These are phyloP conservation scores for Aspergillus sp. DNA, from an alignment of 2,329 filamentous ascomycete species.

Conservation along the genomic window DNA sequence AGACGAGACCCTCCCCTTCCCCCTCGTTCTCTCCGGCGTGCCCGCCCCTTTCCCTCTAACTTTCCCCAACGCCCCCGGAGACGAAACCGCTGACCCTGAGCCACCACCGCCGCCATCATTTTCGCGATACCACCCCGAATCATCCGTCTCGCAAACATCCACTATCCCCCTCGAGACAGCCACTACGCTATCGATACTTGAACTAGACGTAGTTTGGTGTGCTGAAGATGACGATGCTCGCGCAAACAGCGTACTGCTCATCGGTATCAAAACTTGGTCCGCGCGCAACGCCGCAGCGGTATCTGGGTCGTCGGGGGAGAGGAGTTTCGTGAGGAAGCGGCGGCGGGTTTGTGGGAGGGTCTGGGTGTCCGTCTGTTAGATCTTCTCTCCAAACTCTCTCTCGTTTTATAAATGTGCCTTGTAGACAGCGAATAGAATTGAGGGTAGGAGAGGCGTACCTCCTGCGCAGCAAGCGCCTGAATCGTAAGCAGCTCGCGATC, in stretches of 20 bases:
- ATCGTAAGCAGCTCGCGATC: slow-evolving; percentile 46
- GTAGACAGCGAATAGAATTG: neutral
- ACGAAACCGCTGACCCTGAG: slow-evolving; percentile 14
- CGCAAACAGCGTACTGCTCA: neutral
- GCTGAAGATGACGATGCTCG: too few relatives aligned
- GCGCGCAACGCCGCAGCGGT: slow-evolving; percentile 34
- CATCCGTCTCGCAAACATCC: slow-evolving; percentile 30
- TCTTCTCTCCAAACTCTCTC: neutral
- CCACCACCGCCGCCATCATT: slow-evolving; percentile 2
- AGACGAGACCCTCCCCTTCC: slow-evolving; percentile 16
- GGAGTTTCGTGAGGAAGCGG: slow-evolving; percentile 40
- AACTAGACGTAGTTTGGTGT: neutral
- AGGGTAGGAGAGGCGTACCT: slow-evolving; percentile 32
- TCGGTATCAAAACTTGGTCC: slow-evolving; percentile 32
- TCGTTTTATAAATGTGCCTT: neutral
- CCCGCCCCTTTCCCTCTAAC: slow-evolving; percentile 18
- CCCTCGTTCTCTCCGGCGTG: slow-evolving; percentile 20
- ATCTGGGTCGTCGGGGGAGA: slow-evolving; percentile 34
- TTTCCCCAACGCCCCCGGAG: slow-evolving; percentile 11
- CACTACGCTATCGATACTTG: slow-evolving; percentile 3
- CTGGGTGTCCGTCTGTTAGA: slow-evolving; percentile 22
- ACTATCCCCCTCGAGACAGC: slow-evolving; percentile 25
- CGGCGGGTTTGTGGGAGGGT: slow-evolving; percentile 46
- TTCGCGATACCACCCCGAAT: slow-evolving; percentile 27
- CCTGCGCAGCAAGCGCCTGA: slow-evolving; percentile 44